These are phyloP conservation scores for Sindora glabra DNA, from an alignment of 306 rosid species.

Conservation along the genomic window DNA sequence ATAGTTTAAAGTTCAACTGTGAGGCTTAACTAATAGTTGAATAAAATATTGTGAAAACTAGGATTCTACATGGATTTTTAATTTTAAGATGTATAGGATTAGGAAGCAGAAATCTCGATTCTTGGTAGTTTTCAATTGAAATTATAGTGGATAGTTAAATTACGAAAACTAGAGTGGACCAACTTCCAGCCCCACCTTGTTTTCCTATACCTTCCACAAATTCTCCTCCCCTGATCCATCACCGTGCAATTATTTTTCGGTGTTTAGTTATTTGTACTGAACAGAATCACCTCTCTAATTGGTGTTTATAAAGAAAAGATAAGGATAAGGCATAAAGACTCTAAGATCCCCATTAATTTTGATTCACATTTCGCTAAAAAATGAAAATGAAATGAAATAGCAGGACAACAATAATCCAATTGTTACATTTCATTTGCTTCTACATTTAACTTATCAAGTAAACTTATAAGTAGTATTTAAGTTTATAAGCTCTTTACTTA, in stretches of 20 bases:
- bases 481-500: no score
- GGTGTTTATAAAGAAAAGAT: background rate
- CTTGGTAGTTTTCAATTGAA: background rate
- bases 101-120: background rate
- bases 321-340: background rate
- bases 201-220: background rate
- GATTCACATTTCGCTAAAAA: background rate
- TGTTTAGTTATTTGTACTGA: background rate
- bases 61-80: no score
- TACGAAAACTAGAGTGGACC: constrained; percentile 10
- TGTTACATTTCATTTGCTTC: no score
- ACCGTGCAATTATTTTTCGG: no score
- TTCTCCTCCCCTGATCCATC: background rate
- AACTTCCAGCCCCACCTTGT: background rate
- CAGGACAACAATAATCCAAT: background rate
- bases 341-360: background rate
- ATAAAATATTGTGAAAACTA: no score
- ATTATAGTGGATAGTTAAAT: background rate
- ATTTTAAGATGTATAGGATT: background rate
- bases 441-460: no score
- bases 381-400: background rate
- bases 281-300: background rate
- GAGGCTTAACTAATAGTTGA: no score
- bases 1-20: no score
- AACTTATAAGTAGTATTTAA: no score